Base-by-base conservation (phyloP, 129 eudicot species). In the Chrysanthemum seticuspe region DNA sequence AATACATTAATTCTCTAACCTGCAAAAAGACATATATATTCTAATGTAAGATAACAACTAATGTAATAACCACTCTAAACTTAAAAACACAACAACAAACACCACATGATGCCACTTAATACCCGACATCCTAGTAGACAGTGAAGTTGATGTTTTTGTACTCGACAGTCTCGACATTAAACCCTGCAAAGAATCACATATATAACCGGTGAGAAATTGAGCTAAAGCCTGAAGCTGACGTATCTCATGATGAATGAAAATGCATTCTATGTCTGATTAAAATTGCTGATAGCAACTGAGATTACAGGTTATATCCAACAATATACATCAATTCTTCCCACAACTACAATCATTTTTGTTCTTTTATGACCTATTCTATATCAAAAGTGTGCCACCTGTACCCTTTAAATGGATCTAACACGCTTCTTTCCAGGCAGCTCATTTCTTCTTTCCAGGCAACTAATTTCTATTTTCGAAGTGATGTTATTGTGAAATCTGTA, bases 61-160 rank as follows among this genome's bases (percentile, higher is more conserved):
- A n/a, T n/a, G n/a, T n/a, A n/a, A n/a, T n/a, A n/a, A n/a, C n/a
- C n/a, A n/a, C n/a, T n/a, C n/a, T n/a, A n/a, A n/a, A n/a, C n/a
- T n/a, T n/a, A n/a, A n/a, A n/a, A n/a, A n/a, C n/a, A n/a, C n/a
- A n/a, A n/a, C n/a, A n/a, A n/a, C n/a, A n/a, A n/a, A n/a, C n/a
- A n/a, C n/a, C n/a, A n/a, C n/a, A n/a, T n/a, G n/a, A n/a, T n/a
- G n/a, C n/a, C n/a, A n/a, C n/a, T n/a, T n/a, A n/a, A n/a, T n/a
- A n/a, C 72, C 87, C 87, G 11, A 83, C 84, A 80, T 83, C 87
- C 87, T n/a, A n/a, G n/a, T 84, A 83, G 51, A 83, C 87, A 13
- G 87, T 83, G 69, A 83, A 83, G 77, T 82, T 83, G 76, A 83
- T 83, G 80, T 83, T 83, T 14, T 79, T 83, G 87, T 83, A 83